Base-by-base conservation (phyloP, 331 rosid genomes). In the Malus hybrid region DNA sequence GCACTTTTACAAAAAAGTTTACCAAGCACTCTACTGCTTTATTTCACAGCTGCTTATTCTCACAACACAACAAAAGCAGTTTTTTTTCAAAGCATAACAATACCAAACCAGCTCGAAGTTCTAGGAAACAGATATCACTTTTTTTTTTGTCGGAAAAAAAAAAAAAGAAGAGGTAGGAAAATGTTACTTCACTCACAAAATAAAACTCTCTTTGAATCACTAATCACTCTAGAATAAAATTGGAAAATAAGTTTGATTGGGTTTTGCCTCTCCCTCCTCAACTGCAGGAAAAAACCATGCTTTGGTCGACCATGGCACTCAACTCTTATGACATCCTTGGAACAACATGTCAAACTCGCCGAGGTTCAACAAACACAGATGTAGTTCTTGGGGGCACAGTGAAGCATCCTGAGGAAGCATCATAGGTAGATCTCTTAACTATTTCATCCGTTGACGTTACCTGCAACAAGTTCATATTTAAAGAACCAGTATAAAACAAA, bases 291-390 rank as follows among this genome's bases (percentile, higher is more conserved):
- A n/a, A 10, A 57, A 57, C 48, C 74, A 52, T 29, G 19, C 31
- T 70, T 63, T 19, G 13, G 31, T 6, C 50, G 14, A 32, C 36
- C 52, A 13, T 55, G 52, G 15, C 7, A 1, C 65, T 59, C 29
- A 59, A 55, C 20, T 18, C 32, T 32, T 55, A n/a, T 20, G 44
- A 13, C 65, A 32, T 56, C 56, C 14, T 55, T n/a, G 0, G 74
- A 18, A 62, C 4, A 8, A 4, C 32, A 57, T 8, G 11, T 65
- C 80, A 81, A 27, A 32, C 68, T 12, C 70, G 69, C 76, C 97
- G 86, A 75, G 90, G 86, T 83, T 90, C 92, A 2, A 92, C 92
- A 70, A 92, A 92, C 68, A 94, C 96, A 29, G 90, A 83, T 22
- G 99, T 87, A 13, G 97, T 90, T 80, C 92, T 83, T 57, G 77